Evolutionary conservation across 2,329 filamentous ascomycete species (phyloP).

Genomic region (Hymenotorrendiella dingleyae): DNA sequence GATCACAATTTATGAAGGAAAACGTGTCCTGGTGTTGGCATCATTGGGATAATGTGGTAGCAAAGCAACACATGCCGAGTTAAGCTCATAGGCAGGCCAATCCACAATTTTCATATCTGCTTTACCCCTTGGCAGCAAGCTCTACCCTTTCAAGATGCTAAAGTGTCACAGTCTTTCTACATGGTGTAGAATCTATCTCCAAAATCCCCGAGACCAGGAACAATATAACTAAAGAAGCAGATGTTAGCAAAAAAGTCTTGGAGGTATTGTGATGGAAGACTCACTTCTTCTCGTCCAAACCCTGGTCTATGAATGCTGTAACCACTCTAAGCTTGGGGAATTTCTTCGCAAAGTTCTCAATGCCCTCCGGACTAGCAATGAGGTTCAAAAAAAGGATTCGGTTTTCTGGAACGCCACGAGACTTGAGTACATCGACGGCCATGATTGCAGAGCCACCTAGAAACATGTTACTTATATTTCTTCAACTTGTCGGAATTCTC

Average conservation of each 20-base stretch:
- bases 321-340: slow-evolving; percentile 89
- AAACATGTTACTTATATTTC: slow-evolving; percentile 2
- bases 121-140: not conserved
- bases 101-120: too few relatives aligned
- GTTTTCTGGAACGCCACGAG: slow-evolving; percentile 87
- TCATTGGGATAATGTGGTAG: not conserved
- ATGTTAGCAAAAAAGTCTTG: slow-evolving; percentile 13
- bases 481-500: not conserved
- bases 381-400: slow-evolving; percentile 94
- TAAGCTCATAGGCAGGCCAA: not conserved
- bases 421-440: slow-evolving; percentile 89
- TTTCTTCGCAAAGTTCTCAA: slow-evolving; percentile 79
- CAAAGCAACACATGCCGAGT: not conserved
- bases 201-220: slow-evolving; percentile 90
- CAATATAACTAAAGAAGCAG: slow-evolving; percentile 75
- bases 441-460: slow-evolving; percentile 90
- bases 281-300: slow-evolving; percentile 96
- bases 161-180: slow-evolving; percentile 36
- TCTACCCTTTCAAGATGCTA: not conserved
- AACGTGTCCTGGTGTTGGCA: not conserved
- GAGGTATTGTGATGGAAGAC: slow-evolving; percentile 29
- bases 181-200: slow-evolving; percentile 94
- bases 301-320: slow-evolving; percentile 92
- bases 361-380: slow-evolving; percentile 93
- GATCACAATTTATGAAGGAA: too few relatives aligned